These are phyloP conservation scores for Eucommia ulmoides DNA, from an alignment of 257 asterid species.

Conservation along the genomic window DNA sequence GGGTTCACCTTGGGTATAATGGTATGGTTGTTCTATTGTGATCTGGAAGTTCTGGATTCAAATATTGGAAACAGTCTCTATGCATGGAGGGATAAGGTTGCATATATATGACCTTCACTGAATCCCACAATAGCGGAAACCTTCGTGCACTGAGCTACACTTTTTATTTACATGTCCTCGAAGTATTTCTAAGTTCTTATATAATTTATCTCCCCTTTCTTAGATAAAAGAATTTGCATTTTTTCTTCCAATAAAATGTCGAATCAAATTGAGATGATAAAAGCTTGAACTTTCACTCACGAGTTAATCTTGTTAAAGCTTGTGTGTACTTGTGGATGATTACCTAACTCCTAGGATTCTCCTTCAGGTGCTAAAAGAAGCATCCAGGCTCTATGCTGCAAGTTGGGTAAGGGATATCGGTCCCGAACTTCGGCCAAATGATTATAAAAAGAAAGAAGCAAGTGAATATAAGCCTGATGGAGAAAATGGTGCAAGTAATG, in stretches of 20 bases:
- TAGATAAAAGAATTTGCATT: too few relatives aligned
- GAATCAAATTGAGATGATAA: neutral
- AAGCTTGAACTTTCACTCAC: neutral
- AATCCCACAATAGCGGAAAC: too few relatives aligned
- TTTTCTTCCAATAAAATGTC: neutral
- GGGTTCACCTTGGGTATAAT: too few relatives aligned
- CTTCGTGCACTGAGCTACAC: too few relatives aligned
- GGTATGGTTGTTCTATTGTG: too few relatives aligned
- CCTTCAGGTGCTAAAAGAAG: slow-evolving; percentile 71
- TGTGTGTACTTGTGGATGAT: neutral
- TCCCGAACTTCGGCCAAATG: slow-evolving; percentile 79
- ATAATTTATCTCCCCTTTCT: too few relatives aligned
- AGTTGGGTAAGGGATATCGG: slow-evolving; percentile 96
- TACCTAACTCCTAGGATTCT: neutral
- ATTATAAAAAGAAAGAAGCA: slow-evolving; percentile 45
- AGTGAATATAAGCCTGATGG: slow-evolving; percentile 12
- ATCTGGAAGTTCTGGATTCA: too few relatives aligned
- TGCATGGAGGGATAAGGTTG: too few relatives aligned
- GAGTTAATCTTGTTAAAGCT: neutral
- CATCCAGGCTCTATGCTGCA: slow-evolving; percentile 67
- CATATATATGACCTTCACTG: too few relatives aligned
- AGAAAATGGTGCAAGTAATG: slow-evolving; percentile 17
- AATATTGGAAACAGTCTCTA: too few relatives aligned
- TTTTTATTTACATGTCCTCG: too few relatives aligned
- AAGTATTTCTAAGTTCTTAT: too few relatives aligned